phyloP scores from a whole-genome alignment of 169 alveolate genomes.

The Babesia microti region DNA sequence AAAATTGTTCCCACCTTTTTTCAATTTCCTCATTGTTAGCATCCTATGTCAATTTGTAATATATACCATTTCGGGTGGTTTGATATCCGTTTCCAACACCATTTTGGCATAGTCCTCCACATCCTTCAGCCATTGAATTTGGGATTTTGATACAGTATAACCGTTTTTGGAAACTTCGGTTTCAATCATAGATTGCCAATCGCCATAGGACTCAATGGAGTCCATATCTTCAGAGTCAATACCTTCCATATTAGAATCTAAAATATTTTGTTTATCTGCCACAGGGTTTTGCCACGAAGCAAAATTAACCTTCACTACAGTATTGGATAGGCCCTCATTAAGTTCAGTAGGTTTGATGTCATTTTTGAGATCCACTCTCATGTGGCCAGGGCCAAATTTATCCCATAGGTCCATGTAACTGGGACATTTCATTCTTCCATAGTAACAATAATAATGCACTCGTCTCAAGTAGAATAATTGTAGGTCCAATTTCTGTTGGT shows the following conservation, averaged over 20 bases:
- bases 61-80: slow-evolving; percentile 42
- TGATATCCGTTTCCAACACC: slow-evolving; percentile 15
- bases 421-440: slow-evolving; percentile 32
- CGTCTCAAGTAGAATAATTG: slow-evolving; percentile 30
- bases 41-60: too few relatives aligned
- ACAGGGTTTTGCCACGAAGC: slow-evolving; percentile 19
- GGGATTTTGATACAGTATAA: slow-evolving; percentile 36
- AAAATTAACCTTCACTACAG: slow-evolving; percentile 20
- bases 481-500: slow-evolving; percentile 28
- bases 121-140: slow-evolving; percentile 40
- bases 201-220: background rate
- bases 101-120: slow-evolving; percentile 40
- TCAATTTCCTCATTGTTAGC: slow-evolving; percentile 22
- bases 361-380: slow-evolving; percentile 39
- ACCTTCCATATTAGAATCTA: slow-evolving; percentile 1
- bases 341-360: slow-evolving; percentile 33
- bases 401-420: slow-evolving; percentile 47
- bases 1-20: slow-evolving; percentile 47
- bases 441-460: slow-evolving; percentile 45
- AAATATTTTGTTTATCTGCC: background rate
- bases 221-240: slow-evolving; percentile 3
- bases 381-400: slow-evolving; percentile 44
- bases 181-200: too few relatives aligned
- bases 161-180: too few relatives aligned
- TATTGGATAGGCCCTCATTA: slow-evolving; percentile 23